Evolutionary conservation across 1,284 basidiomycete genomes (phyloP).

Genomic region (Kwoniella shivajii): DNA sequence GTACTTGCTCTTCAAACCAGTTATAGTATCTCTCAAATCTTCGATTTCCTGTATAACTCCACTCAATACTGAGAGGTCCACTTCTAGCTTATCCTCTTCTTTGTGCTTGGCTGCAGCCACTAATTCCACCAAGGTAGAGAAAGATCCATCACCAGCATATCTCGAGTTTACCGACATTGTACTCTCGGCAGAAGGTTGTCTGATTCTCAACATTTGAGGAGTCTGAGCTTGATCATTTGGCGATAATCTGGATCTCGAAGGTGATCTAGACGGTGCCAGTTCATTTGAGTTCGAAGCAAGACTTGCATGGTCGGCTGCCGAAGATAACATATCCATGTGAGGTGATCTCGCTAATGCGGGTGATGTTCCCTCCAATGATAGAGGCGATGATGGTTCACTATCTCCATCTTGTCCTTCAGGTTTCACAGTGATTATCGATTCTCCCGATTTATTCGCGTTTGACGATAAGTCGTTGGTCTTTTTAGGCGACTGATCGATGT

Average conservation of each 20-base stretch:
- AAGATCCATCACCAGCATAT: constrained; percentile 34
- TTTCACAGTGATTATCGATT: constrained; percentile 9
- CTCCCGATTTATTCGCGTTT: not conserved
- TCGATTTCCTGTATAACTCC: constrained; percentile 71
- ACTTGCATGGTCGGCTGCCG: constrained; percentile 14
- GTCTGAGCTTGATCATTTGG: constrained; percentile 30
- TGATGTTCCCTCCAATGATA: constrained; percentile 4
- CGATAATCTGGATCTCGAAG: constrained; percentile 27
- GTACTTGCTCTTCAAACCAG: constrained; percentile 72
- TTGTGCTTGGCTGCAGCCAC: constrained; percentile 67
- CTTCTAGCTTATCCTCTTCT: constrained; percentile 65
- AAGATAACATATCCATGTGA: constrained; percentile 26
- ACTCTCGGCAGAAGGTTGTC: constrained; percentile 47
- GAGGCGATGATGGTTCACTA: constrained; percentile 11
- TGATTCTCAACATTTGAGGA: constrained; percentile 34
- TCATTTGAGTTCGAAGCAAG: not conserved
- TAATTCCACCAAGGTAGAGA: constrained; percentile 47
- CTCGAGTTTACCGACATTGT: constrained; percentile 34
- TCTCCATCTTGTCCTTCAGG: not conserved
- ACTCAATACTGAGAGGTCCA: constrained; percentile 75
- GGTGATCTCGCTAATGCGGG: constrained; percentile 26
- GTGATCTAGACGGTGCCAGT: constrained; percentile 18
- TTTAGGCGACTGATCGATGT: constrained; percentile 36
- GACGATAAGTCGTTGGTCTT: not conserved
- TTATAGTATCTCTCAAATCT: constrained; percentile 65